phyloP scores from a whole-genome alignment of 129 eudicot genomes.

The Escallonia rubra region DNA sequence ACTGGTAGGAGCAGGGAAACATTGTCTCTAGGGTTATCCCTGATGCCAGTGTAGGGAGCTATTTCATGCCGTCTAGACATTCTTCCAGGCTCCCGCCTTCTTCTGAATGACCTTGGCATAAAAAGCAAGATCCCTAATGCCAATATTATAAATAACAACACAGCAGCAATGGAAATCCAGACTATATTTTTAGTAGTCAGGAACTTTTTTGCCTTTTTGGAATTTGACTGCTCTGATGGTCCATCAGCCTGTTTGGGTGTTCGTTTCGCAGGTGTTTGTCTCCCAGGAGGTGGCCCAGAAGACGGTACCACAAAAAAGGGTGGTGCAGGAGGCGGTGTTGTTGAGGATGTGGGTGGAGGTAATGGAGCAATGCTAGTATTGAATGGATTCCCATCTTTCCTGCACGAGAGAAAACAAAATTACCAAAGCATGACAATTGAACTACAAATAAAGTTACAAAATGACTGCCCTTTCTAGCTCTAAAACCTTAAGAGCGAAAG shows the following conservation, averaged over 20 bases:
- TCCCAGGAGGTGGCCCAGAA: slow-evolving; percentile 46
- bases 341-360: slow-evolving; percentile 50
- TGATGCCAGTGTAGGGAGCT: slow-evolving; percentile 53
- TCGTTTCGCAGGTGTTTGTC: slow-evolving; percentile 39
- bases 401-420: slow-evolving; percentile 26
- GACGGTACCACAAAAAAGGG: slow-evolving; percentile 39
- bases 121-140: slow-evolving; percentile 52
- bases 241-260: slow-evolving; percentile 50
- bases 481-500: too few relatives aligned
- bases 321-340: slow-evolving; percentile 45
- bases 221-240: slow-evolving; percentile 49
- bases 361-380: slow-evolving; percentile 53
- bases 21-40: slow-evolving; percentile 47
- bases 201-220: slow-evolving; percentile 33
- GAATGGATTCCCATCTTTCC: slow-evolving; percentile 68
- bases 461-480: too few relatives aligned
- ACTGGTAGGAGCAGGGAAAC: slow-evolving; percentile 38
- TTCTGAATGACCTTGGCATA: slow-evolving; percentile 47
- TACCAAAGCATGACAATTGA: not conserved
- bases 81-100: slow-evolving; percentile 40
- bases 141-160: slow-evolving; percentile 52
- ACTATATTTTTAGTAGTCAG: slow-evolving; percentile 51
- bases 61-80: slow-evolving; percentile 62
- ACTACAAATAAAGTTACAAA: not conserved
- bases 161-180: slow-evolving; percentile 68